These are phyloP conservation scores for Suillus brevipes DNA, from an alignment of 768 basidiomycete genomes.

Conservation along the genomic window DNA sequence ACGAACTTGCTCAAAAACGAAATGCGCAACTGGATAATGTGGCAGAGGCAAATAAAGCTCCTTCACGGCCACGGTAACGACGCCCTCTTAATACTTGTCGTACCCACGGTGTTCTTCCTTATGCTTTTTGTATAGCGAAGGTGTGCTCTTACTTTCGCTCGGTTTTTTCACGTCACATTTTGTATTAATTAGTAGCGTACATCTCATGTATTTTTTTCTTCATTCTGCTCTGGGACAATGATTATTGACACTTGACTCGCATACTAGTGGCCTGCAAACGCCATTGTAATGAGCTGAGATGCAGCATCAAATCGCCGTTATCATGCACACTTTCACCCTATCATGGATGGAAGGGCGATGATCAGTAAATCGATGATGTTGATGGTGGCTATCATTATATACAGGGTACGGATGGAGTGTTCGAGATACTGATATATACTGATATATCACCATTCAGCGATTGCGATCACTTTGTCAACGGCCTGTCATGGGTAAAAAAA, in stretches of 20 bases:
- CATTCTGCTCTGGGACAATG: neutral
- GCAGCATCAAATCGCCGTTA: no score
- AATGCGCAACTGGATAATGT: slow-evolving; percentile 39
- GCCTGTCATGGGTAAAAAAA: no score
- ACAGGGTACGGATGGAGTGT: no score
- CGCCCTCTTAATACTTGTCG: neutral
- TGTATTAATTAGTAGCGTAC: slow-evolving; percentile 3
- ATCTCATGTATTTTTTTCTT: slow-evolving; percentile 3
- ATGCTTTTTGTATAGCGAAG: neutral
- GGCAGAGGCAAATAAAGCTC: slow-evolving; percentile 27
- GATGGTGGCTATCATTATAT: no score
- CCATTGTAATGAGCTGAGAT: no score
- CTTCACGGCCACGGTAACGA: neutral
- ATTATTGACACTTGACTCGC: neutral
- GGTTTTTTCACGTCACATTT: neutral
- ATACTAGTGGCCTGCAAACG: neutral
- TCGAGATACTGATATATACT: no score
- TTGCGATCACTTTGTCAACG: no score
- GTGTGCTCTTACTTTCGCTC: neutral
- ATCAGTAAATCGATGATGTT: no score
- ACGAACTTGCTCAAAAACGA: slow-evolving; percentile 78
- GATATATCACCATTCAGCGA: no score
- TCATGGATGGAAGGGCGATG: no score
- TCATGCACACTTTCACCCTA: no score
- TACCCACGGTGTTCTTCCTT: neutral